Base-by-base conservation (phyloP, 352 stramenopile genomes). In the Pythium aquatile region DNA sequence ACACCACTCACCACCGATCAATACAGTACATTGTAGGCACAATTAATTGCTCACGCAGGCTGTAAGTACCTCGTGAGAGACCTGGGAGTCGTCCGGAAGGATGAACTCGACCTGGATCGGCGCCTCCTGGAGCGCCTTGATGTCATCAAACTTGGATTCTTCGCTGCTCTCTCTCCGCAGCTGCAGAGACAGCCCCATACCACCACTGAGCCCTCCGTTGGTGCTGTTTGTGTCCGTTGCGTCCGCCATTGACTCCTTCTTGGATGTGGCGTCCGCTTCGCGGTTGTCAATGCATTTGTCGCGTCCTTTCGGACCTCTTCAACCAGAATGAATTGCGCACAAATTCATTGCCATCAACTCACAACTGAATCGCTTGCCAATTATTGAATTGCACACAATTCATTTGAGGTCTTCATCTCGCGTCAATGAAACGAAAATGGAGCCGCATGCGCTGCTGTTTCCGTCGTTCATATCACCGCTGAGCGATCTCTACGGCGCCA, bases 91-190 rank as follows among this genome's bases (percentile, higher is more conserved):
- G 37, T 89, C 78, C 16, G 76, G 76, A 0, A 89, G 69, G 13
- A 89, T 35, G 42, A 87, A 89, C 11, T 74, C 82, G 28, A 89
- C 80, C 46, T 74, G 39, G 33, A 89, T 78, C 33, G 69, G 46
- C 42, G 84, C 80, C 57, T 89, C 78, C 59, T 89, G 80, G 16
- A 89, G 68, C 33, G 74, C 76, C 59, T 74, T 73, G 51, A 86
- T 68, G 44, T 83, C 76, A 58, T 89, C 80, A 35, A 81, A 79
- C 68, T 89, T 89, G 74, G 66, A 73, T 57, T 89, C 76, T 28
- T 76, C 65, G 1, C 40, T 28, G 30, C 51, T 53, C 24, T 63
- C 65, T 58, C 48, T 54, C 2, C 51, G 33, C 51, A 70, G 42
- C 20, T 58, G 54, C 51, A 70, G 57, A 42, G 57, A 28, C 28